These are phyloP conservation scores for Fusarium torulosum DNA, from an alignment of 2,329 filamentous ascomycete genomes.

Conservation along the genomic window DNA sequence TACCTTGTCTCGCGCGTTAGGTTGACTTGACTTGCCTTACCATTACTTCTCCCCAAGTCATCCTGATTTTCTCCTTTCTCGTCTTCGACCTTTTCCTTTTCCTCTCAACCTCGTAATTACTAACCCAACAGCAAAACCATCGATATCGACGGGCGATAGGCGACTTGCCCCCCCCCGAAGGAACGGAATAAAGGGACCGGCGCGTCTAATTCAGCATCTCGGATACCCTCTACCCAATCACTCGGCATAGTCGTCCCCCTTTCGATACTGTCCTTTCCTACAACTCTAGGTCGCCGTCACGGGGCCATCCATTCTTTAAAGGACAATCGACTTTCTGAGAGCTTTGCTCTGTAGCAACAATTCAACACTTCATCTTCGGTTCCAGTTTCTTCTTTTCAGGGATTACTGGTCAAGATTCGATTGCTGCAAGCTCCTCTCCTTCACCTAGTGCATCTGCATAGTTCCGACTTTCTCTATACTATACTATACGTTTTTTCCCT, in stretches of 20 bases:
- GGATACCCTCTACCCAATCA: slow-evolving; percentile 40
- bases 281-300: slow-evolving; percentile 31
- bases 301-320: slow-evolving; percentile 37
- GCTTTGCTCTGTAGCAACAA: slow-evolving; percentile 11
- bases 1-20: slow-evolving; percentile 3
- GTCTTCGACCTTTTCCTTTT: slow-evolving; percentile 14
- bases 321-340: slow-evolving; percentile 19
- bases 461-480: slow-evolving; percentile 30
- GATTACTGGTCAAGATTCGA: slow-evolving; percentile 10
- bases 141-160: slow-evolving; percentile 36
- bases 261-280: slow-evolving; percentile 30
- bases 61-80: slow-evolving; percentile 11
- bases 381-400: slow-evolving; percentile 3
- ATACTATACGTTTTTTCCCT: slow-evolving; percentile 8
- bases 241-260: slow-evolving; percentile 36
- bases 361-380: slow-evolving; percentile 11
- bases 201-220: slow-evolving; percentile 33
- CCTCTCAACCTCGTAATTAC: slow-evolving; percentile 36
- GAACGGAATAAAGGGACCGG: slow-evolving; percentile 33
- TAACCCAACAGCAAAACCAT: slow-evolving; percentile 32
- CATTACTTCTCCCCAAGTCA: neutral
- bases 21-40: neutral
- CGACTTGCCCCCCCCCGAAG: slow-evolving; percentile 20
- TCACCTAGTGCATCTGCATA: slow-evolving; percentile 29
- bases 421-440: slow-evolving; percentile 13